Conservation (phyloP, 2,329 filamentous ascomycete genomes). For the Aspergillus unguis region DNA sequence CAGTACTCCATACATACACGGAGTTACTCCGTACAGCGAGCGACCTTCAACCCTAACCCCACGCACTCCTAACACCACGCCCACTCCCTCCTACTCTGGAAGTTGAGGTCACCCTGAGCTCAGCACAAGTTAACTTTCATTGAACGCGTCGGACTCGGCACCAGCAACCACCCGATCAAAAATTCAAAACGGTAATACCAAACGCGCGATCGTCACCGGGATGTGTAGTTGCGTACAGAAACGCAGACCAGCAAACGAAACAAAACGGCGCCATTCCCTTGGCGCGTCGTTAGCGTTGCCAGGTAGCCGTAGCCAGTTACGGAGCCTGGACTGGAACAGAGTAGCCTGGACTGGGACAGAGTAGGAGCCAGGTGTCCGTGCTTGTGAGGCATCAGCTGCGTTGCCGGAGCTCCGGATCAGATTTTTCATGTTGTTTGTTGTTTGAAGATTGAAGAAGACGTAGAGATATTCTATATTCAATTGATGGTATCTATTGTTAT, state of each 20-base stretch:
- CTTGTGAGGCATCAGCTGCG: neutral
- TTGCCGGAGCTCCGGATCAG: slow-evolving; percentile 5
- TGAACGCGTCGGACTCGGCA: neutral
- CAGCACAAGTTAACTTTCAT: neutral
- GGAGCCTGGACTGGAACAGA: neutral
- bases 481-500: neutral
- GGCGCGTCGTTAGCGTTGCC: neutral
- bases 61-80: neutral
- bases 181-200: neutral
- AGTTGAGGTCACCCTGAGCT: neutral
- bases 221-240: neutral
- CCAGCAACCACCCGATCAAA: neutral
- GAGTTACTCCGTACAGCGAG: neutral
- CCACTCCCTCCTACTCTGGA: neutral
- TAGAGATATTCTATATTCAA: neutral
- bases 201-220: neutral
- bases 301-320: no score
- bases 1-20: no score
- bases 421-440: neutral
- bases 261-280: neutral
- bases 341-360: neutral
- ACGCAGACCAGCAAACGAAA: neutral
- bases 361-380: neutral
- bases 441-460: neutral
- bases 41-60: neutral